phyloP scores from a whole-genome alignment of 1,284 basidiomycete species.

The Fistulina hepatica region DNA sequence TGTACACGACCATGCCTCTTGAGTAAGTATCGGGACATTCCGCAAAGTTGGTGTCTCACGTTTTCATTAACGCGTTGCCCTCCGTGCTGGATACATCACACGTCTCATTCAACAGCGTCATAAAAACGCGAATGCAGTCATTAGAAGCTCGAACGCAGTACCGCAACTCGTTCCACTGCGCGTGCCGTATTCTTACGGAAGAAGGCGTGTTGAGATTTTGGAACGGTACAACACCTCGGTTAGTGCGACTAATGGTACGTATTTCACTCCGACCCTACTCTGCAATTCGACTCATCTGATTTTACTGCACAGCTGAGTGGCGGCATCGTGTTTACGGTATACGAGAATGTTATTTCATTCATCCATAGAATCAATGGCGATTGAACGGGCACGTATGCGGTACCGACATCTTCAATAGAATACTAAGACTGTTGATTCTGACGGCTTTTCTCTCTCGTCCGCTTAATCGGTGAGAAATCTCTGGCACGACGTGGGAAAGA shows the following conservation, averaged over 20 bases:
- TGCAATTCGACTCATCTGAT: slow-evolving; percentile 1
- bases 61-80: slow-evolving; percentile 1
- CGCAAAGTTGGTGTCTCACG: neutral
- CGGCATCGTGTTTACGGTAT: slow-evolving; percentile 91
- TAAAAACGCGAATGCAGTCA: slow-evolving; percentile 98
- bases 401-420: no score
- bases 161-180: slow-evolving; percentile 89
- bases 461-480: no score
- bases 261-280: neutral
- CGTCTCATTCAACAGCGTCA: slow-evolving; percentile 52
- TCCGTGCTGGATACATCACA: slow-evolving; percentile 1
- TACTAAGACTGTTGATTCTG: no score
- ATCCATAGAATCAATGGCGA: slow-evolving; percentile 13
- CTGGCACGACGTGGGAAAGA: no score
- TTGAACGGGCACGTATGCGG: no score
- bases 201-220: slow-evolving; percentile 86
- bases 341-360: slow-evolving; percentile 65
- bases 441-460: no score
- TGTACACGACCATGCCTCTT: slow-evolving; percentile 89
- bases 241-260: slow-evolving; percentile 77
- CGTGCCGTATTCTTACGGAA: slow-evolving; percentile 82
- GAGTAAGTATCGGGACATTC: slow-evolving; percentile 57
- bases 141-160: slow-evolving; percentile 78
- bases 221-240: slow-evolving; percentile 88
- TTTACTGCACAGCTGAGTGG: slow-evolving; percentile 60